Conservation (phyloP, 306 rosid species). For the Begonia masoniana region DNA sequence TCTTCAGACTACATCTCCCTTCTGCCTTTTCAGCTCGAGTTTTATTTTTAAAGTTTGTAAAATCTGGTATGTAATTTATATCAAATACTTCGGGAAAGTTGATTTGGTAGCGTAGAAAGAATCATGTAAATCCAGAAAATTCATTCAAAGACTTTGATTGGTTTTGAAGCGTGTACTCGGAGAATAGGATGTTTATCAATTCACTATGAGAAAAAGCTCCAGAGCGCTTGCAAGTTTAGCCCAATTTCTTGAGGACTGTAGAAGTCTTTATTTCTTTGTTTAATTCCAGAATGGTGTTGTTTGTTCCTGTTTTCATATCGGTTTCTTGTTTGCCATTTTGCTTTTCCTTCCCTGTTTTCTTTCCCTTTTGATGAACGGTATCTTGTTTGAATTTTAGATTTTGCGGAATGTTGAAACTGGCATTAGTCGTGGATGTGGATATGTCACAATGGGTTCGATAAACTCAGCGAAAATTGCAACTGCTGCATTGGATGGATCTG, state of each 20-base stretch:
- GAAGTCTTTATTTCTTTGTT: neutral
- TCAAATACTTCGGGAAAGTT: neutral
- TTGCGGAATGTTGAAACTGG: slow-evolving; percentile 36
- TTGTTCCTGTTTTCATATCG: no score
- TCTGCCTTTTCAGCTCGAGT: neutral
- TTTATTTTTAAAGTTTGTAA: neutral
- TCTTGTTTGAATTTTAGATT: neutral
- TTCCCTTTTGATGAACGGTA: neutral
- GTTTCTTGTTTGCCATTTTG: neutral
- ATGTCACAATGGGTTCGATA: slow-evolving; percentile 35
- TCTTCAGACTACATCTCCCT: neutral
- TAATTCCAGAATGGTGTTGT: neutral
- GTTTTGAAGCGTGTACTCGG: no score
- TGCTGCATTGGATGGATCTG: slow-evolving; percentile 41
- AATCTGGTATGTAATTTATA: neutral
- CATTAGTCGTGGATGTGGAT: slow-evolving; percentile 39
- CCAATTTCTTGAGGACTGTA: no score
- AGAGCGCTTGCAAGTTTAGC: no score
- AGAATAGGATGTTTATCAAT: no score
- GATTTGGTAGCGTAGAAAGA: no score
- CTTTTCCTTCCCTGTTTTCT: neutral
- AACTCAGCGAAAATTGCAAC: slow-evolving; percentile 33
- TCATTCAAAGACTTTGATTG: no score
- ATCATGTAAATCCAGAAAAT: no score
- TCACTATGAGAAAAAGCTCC: no score